A percentile compares a stretch with the other conserved stretches of the same genome.
These are phyloP conservation scores for Aphelidium insulamus DNA, from an alignment of 371 early-diverging fungal species.

Conservation along the genomic window DNA sequence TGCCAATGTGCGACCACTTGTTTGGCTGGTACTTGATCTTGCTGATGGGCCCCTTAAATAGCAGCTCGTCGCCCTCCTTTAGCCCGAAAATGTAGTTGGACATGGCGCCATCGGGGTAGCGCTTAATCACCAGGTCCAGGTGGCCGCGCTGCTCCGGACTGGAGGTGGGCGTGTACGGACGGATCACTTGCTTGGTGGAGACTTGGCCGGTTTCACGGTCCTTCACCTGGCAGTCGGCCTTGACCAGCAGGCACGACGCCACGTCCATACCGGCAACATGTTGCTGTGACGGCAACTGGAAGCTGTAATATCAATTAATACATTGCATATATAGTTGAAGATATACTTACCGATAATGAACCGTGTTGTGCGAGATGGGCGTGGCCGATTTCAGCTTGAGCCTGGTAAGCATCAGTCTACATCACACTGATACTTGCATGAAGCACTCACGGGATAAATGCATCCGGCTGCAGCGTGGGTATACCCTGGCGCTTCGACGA, in stretches of 20 bases:
- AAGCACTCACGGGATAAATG: too few species aligned
- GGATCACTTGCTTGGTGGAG: too few species aligned
- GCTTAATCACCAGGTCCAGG: constrained; percentile 75
- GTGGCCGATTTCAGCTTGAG: too few species aligned
- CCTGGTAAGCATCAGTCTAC: too few species aligned
- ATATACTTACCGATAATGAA: too few species aligned
- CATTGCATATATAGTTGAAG: too few species aligned
- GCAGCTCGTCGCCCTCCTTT: constrained; percentile 58
- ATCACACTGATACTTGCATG: too few species aligned
- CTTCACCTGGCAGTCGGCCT: constrained; percentile 30
- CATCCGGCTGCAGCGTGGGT: too few species aligned
- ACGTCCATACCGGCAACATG: constrained; percentile 43
- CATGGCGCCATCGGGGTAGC: constrained; percentile 45
- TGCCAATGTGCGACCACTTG: constrained; percentile 48
- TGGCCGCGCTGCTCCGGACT: constrained; percentile 38
- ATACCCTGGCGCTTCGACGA: too few species aligned
- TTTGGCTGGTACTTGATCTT: constrained; percentile 59
- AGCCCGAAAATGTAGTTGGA: constrained; percentile 47
- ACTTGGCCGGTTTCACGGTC: constrained; percentile 35
- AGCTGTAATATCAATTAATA: too few species aligned
- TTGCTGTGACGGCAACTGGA: constrained; percentile 40
- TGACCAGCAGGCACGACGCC: constrained; percentile 58
- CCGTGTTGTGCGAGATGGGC: too few species aligned
- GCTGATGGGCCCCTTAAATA: constrained; percentile 74
- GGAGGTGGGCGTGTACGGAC: constrained; percentile 79